Base-by-base conservation (phyloP, 768 basidiomycete species). In the Mycena capillaripes region DNA sequence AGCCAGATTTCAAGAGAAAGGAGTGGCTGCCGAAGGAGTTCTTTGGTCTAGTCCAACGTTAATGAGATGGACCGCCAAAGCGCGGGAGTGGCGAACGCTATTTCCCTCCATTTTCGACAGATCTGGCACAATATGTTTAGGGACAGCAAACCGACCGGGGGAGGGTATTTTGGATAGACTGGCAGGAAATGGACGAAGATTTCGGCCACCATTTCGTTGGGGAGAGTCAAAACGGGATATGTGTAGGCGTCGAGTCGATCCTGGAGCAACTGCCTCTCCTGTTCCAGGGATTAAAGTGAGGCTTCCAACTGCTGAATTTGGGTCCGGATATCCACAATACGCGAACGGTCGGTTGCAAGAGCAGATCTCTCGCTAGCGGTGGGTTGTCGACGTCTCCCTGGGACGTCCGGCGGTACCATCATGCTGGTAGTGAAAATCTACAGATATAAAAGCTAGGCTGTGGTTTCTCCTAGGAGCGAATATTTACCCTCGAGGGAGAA, bases 11-110 rank as follows among this genome's bases (percentile, higher is more conserved):
- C 50, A 1, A 69, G 21, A 21, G 52, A n/a, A 8, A 17, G 1
- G 7, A 53, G 30, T 16, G 17, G 10, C 9, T 52, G 27, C 14
- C 9, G 23, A 11, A 32, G 34, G n/a, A n/a, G n/a, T 19, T 4
- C 29, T 23, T 30, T 27, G 10, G 19, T 8, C 4, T 40, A 10
- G n/a, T 27, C 7, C 1, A 16, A 42, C 40, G 8, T 32, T 7
- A 46, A 19, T 36, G 16, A 9, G 25, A 61, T 42, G 4, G 50
- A 59, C n/a, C 59, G 8, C 67, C 67, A 69, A 2, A 69, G 67
- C 8, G 52, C 27, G n/a, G 67, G 59, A 34, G 59, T 53, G 10
- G 50, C 21, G 21, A 66, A 27, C 27, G 55, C 59, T 25, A 55
- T 40, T 12, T 57, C 14, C 27, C 65, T 34, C 67, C 38, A 69